Base-by-base conservation (phyloP, 306 rosid genomes). In the Betula pendula region DNA sequence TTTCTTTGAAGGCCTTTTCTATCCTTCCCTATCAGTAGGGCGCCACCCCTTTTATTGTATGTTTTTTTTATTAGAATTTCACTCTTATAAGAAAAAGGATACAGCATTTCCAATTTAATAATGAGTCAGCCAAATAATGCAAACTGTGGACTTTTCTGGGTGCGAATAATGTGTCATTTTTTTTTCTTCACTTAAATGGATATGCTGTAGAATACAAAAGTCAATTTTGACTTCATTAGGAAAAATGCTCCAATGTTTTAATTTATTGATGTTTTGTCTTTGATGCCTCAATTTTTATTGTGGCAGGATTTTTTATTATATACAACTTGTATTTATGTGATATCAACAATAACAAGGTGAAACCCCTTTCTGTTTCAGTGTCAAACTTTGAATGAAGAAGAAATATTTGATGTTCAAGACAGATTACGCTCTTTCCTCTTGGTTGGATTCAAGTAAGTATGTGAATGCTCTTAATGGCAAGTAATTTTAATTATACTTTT, bases 401-500 rank as follows among this genome's bases (percentile, higher is more conserved):
- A 96, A 85, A 91, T 96, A 83, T 96, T 91, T 91, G 99, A 96
- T 83, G 93, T 91, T 90, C 99, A 96, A 86, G 99, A 96, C 85
- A 84, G 84, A 80, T 86, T 88, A 75, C 97, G 14, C 99, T 96
- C 82, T 96, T 96, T 80, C 84, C 97, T 65, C 90, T 96, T 75
- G 99, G 99, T 33, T 96, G 99, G 99, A 91, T 96, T 84, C 99
- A 96, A 81, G 99, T 96, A 96, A 93, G 99, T 85, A 55, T 78
- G 45, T 73, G 74, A 52, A 42, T 75, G 70, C 68, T 80, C 77
- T 75, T 25, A 55, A 19, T 56, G 14, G 24, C 13, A 25, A 72
- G 58, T 71, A 51, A 73, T 52, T 43, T 70, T 73, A 24, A 42
- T 16, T 49, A 1, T 58, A 70, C 16, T 74, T 77, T 8, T 70